These are phyloP conservation scores for Penicillium sp. DNA, from an alignment of 2,329 filamentous ascomycete species.

Conservation along the genomic window DNA sequence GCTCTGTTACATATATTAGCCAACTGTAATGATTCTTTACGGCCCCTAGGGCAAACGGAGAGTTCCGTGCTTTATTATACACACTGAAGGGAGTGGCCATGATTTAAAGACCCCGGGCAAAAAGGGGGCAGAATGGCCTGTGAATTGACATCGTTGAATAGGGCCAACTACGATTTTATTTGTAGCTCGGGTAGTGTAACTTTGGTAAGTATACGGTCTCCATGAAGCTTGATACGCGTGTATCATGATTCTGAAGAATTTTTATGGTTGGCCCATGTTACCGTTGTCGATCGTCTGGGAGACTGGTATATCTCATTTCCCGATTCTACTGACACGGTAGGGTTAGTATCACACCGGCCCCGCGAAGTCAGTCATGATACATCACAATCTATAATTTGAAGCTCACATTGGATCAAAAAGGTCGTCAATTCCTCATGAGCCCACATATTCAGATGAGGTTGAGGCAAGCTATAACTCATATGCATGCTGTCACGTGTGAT, in stretches of 20 bases:
- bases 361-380: background rate
- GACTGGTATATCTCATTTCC: background rate
- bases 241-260: background rate
- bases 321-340: background rate
- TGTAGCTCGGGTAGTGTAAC: no score
- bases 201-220: background rate
- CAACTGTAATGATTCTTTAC: background rate
- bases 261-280: background rate
- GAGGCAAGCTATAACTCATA: conserved; percentile 12
- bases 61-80: background rate
- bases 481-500: conserved; percentile 17
- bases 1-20: background rate
- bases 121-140: background rate
- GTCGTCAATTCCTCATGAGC: background rate
- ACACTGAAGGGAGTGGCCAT: background rate
- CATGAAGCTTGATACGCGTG: background rate
- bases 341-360: background rate
- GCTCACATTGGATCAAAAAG: background rate
- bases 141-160: background rate
- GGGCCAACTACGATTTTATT: background rate
- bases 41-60: background rate
- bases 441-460: background rate
- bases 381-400: background rate
- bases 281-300: background rate
- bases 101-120: background rate